Evolutionary conservation across 371 early-diverging fungal genomes (phyloP).

Genomic region (Sporodiniella umbellata): DNA sequence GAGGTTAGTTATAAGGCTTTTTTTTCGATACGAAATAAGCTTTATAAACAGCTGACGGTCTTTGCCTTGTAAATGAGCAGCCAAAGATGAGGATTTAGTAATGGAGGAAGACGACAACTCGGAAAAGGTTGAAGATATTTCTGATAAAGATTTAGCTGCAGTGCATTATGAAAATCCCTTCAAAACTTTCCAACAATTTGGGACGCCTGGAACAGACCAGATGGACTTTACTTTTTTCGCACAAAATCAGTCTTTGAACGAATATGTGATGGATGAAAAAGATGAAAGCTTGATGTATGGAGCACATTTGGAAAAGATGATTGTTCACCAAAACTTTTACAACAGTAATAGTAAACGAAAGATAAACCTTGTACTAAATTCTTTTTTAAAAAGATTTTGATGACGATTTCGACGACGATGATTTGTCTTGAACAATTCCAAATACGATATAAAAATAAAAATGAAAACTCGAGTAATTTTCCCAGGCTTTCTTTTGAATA

Average conservation of each 20-base stretch:
- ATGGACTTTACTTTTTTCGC: background rate
- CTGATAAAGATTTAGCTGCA: no score
- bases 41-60: no score
- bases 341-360: constrained; percentile 11
- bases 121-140: background rate
- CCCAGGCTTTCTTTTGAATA: constrained; percentile 12
- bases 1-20: background rate
- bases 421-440: constrained; percentile 4
- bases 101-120: constrained; percentile 19
- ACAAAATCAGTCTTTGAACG: constrained; percentile 1
- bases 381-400: constrained; percentile 1
- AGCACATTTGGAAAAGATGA: constrained; percentile 17
- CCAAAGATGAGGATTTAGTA: constrained; percentile 14
- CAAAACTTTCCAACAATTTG: background rate
- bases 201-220: background rate
- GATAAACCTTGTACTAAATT: background rate
- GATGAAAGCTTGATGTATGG: constrained; percentile 5
- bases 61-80: background rate
- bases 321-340: constrained; percentile 17
- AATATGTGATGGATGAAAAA: constrained; percentile 17
- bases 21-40: background rate
- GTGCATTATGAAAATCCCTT: constrained; percentile 4
- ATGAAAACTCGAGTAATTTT: background rate
- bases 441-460: no score
- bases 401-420: constrained; percentile 27